These are phyloP conservation scores for Psophocarpus tetragonolobus DNA, from an alignment of 306 rosid genomes.

Conservation along the genomic window DNA sequence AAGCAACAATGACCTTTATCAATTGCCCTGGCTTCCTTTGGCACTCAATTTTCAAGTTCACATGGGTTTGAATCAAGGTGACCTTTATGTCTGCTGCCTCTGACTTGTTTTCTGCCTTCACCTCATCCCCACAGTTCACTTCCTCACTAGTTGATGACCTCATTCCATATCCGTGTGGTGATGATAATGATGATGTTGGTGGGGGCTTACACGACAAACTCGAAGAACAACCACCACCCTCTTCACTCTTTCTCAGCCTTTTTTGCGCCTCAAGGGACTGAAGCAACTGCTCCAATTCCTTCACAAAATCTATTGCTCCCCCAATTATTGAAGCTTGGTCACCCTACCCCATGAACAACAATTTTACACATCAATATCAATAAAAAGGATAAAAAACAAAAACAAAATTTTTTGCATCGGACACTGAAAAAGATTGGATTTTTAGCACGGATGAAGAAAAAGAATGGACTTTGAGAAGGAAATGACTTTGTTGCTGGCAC, in stretches of 20 bases:
- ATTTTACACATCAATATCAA: neutral
- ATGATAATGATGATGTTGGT: constrained; percentile 22
- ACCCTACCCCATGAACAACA: constrained; percentile 47
- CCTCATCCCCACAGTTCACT: constrained; percentile 42
- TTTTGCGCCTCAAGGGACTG: constrained; percentile 78
- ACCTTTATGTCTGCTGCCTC: constrained; percentile 67
- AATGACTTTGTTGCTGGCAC: neutral
- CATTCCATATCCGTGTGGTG: constrained; percentile 37
- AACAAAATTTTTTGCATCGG: neutral
- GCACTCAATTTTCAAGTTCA: constrained; percentile 80
- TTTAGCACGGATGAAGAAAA: constrained; percentile 32
- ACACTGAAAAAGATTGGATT: constrained; percentile 34
- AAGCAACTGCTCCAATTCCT: constrained; percentile 84
- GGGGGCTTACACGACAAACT: constrained; percentile 34
- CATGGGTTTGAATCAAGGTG: constrained; percentile 88
- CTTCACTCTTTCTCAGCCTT: constrained; percentile 53
- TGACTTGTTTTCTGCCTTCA: constrained; percentile 69
- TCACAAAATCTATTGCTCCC: constrained; percentile 96
- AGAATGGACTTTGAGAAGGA: neutral
- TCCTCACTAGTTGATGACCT: constrained; percentile 41
- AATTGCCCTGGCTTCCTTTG: constrained; percentile 63
- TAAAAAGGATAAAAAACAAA: neutral
- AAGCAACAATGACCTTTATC: constrained; percentile 71
- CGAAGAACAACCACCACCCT: constrained; percentile 30
- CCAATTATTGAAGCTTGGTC: constrained; percentile 98